Evolutionary conservation across 163 green algal genomes (phyloP), one percentile per base, ranked within the genome.

Genomic region (Prototheca cutis): DNA sequence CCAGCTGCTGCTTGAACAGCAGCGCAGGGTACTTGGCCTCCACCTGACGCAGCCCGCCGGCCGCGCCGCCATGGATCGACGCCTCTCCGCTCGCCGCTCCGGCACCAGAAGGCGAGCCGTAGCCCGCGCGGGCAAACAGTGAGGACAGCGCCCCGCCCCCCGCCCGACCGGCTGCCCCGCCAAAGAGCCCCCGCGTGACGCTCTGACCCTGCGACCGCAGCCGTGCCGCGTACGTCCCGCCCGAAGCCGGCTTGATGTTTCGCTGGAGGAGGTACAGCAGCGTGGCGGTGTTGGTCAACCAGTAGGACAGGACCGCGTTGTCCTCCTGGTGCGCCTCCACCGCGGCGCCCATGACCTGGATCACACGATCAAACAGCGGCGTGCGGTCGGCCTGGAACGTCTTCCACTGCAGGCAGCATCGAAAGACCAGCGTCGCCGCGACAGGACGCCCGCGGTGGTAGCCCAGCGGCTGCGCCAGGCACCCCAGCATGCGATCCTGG

Each of bases 1-100:
- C 89, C 53, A 98, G 86, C 85, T 97, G 90, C 85, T 98, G 91
- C 83, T 97, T 97, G 84, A 99, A 99, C 61, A 98, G 80, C 74
- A 98, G 83, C 7, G 93, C 93, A 3, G 93, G 93, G 80, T 97
- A 98, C 82, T 97, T 97, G 67, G 93, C 90, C 74, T 98, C 90
- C 57, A 97, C 88, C 73, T 91, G 83, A 40, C 84, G 74, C 79
- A 94, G 90, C 47, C 81, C 81, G 45, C 88, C 88, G 32, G 80
- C 83, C 40, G 75, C 80, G 32, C 88, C 88, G 17, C 83, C 84
- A 59, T 95, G 88, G 61, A 94, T 91, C 65, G 82, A 92, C 0
- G 87, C 88, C 59, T 94, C 85, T 29, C 72, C 72, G 18, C 49
- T 7, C 53, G 32, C 59, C 24, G 57, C 59, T n/a, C n/a, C n/a